Conservation (phyloP, 2,329 filamentous ascomycete genomes). For the Seiridium cupressi region DNA sequence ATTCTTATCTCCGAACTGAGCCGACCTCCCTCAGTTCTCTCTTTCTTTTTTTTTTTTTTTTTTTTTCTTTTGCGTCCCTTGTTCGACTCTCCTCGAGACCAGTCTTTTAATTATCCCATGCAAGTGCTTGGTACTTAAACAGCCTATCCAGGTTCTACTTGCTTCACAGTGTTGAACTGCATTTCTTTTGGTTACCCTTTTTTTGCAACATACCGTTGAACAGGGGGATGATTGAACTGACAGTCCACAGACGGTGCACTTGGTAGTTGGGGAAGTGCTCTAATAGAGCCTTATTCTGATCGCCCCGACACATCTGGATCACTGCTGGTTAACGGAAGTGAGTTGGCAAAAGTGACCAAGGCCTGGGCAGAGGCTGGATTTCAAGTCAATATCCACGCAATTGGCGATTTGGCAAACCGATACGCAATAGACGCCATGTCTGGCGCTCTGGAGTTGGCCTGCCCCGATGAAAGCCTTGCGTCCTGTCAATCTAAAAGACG, state of each 20-base stretch:
- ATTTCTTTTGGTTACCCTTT: no score
- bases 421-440: conserved; percentile 63
- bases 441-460: conserved; percentile 51
- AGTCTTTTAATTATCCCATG: neutral
- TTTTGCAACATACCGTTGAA: no score
- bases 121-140: no score
- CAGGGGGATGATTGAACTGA: neutral
- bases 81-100: neutral
- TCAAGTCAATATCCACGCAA: conserved; percentile 72
- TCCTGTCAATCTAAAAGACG: conserved; percentile 54
- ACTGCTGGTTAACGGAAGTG: conserved; percentile 63
- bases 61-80: neutral
- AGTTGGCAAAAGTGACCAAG: conserved; percentile 50
- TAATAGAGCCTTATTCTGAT: conserved; percentile 70
- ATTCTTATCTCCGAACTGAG: neutral
- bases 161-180: no score
- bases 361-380: conserved; percentile 61
- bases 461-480: conserved; percentile 40
- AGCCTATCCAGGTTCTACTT: no score
- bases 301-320: conserved; percentile 60
- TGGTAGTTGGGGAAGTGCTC: conserved; percentile 69
- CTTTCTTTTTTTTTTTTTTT: neutral
- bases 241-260: conserved; percentile 59
- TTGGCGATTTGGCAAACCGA: conserved; percentile 68
- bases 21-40: neutral